phyloP scores from a whole-genome alignment of 78 protist species.

The Dictyostelium purpureum region DNA sequence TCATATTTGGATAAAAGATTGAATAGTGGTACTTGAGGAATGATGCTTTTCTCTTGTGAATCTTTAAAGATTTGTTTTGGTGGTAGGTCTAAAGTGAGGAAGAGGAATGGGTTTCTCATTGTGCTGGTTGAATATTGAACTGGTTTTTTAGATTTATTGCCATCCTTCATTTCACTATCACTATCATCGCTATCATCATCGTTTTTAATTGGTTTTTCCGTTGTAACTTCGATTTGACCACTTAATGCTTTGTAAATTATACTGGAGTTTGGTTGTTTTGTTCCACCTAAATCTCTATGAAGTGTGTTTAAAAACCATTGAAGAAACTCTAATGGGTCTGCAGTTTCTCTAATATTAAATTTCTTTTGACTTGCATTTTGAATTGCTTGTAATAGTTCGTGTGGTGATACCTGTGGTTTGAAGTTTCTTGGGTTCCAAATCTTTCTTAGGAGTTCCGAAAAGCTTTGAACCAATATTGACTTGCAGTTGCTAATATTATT shows the following conservation, averaged over 20 bases:
- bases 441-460: conserved; percentile 91
- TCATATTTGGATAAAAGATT: conserved; percentile 88
- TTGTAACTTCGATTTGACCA: conserved; percentile 79
- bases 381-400: conserved; percentile 88
- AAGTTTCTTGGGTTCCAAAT: conserved; percentile 93
- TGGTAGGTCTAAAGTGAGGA: conserved; percentile 94
- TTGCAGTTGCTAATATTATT: conserved; percentile 1
- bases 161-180: too few species aligned
- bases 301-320: conserved; percentile 90
- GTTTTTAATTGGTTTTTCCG: neutral
- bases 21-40: conserved; percentile 89
- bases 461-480: conserved; percentile 55
- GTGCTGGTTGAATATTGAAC: neutral
- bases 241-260: conserved; percentile 81
- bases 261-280: conserved; percentile 6
- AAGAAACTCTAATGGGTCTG: conserved; percentile 90
- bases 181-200: neutral
- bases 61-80: conserved; percentile 93
- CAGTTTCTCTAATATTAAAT: conserved; percentile 78
- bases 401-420: conserved; percentile 94
- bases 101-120: conserved; percentile 45
- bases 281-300: conserved; percentile 50
- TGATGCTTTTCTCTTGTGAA: conserved; percentile 82
- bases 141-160: neutral
- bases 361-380: conserved; percentile 9